Evolutionary conservation across 148 eudicot species (phyloP).

Genomic region (Euryodendron excelsum): DNA sequence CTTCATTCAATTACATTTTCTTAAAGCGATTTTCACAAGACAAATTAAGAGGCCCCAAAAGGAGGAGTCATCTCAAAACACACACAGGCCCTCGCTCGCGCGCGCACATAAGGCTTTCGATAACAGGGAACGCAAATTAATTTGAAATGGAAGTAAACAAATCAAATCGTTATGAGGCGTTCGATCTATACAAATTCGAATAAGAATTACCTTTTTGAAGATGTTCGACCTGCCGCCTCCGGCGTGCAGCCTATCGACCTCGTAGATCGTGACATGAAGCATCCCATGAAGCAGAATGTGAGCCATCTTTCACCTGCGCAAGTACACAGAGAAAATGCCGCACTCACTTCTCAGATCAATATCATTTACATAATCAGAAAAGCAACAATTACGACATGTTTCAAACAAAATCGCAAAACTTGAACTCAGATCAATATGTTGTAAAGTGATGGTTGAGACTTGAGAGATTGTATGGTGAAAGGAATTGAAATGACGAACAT

Average conservation of each 20-base stretch:
- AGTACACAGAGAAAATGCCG: neutral
- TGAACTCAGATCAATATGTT: neutral
- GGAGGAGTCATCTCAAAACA: too few relatives aligned
- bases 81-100: too few relatives aligned
- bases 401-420: neutral
- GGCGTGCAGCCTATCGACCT: constrained; percentile 58
- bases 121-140: too few relatives aligned
- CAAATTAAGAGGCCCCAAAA: too few relatives aligned
- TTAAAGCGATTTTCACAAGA: too few relatives aligned
- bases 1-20: too few relatives aligned
- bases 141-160: neutral
- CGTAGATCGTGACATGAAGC: constrained; percentile 68
- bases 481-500: too few relatives aligned
- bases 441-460: neutral
- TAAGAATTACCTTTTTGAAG: constrained; percentile 52
- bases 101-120: too few relatives aligned
- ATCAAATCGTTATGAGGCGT: neutral
- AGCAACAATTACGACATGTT: neutral
- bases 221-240: constrained; percentile 37
- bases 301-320: constrained; percentile 49
- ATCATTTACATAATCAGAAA: neutral
- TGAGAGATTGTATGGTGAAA: neutral
- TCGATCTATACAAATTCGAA: neutral
- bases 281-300: constrained; percentile 79
- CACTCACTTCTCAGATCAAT: neutral